Evolutionary conservation across 768 basidiomycete genomes (phyloP), one percentile per base, ranked within the genome.

Genomic region (Candolleomyces aberdarensis): DNA sequence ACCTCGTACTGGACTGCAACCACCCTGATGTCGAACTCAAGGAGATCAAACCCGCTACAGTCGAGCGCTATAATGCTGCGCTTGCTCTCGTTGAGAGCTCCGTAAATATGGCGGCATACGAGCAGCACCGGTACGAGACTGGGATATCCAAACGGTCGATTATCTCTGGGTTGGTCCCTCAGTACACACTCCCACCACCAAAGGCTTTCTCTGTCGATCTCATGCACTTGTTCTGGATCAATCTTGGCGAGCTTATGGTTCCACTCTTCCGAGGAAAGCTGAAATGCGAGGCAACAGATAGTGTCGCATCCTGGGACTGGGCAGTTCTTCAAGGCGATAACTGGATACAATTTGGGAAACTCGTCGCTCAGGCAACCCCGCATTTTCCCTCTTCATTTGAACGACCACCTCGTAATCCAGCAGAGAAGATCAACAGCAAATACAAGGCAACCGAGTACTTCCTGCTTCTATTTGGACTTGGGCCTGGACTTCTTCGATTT

Each of bases 71-170:
- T 31, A 26, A 59, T 26, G 17, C 36, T 10, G 39, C 14, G 5
- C 22, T 56, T 1, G 19, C 15, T 19, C 14, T 8, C 4, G n/a
- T 55, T 39, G 14, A 64, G 22, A 19, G 19, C 11, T 36, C 59
- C 0, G 5, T 4, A 5, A 22, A 36, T 14, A 39, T 22, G 4
- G 48, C 17, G 17, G 50, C 61, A 31, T 79, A 72, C 57, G 59
- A 70, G 19, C 41, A 57, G 1, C 22, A 50, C 2, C 72, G 76
- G 0, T 66, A 71, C 0, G 65, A 68, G 3, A 79, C 75, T 0
- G 78, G 79, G 0, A 65, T 80, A 4, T 64, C 55, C 0, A 75
- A 74, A 41, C 74, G 75, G 0, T 73, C 66, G 0, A 66, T 83
- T 9, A 32, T 32, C 9, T 32, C 32, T 32, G 32, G 32, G 9